Base-by-base conservation (phyloP, 805 yeast genomes). In the Wickerhamomyces bovis region DNA sequence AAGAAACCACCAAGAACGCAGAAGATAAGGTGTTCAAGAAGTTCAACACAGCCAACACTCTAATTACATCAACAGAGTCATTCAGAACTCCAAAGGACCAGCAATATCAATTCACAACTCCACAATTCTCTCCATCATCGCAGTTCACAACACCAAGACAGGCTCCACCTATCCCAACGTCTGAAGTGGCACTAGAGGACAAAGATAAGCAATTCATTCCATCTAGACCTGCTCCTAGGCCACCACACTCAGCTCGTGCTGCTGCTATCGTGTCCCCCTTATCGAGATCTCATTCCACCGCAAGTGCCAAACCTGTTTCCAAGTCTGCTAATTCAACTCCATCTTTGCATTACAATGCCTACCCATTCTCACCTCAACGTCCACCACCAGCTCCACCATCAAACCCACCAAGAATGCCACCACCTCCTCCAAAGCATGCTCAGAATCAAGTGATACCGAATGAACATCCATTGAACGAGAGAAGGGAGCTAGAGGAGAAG, bases 191-290 rank as follows among this genome's bases (percentile, higher is more conserved):
- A 8, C 25, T 44, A 26, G 54, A 47, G n/a, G 44, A 49, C 19
- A 54, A 46, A 28, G 77, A 67, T 45, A 58, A 54, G 23, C 80
- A 73, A 55, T 81, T 75, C 51, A 80, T 81, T 44, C 87, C 86
- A 4, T 74, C 79, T 44, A 69, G 87, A 51, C 86, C 87, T 0
- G 85, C 87, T 0, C 87, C 87, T 28, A 77, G 75, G 54, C 85
- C 86, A 11, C 77, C 76, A 4, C 60, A 55, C 31, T 43, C 44
- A 5, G 38, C 49, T 2, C 43, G 53, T 19, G 41, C 58, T 4
- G 50, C 61, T 30, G 50, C 46, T 20, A 48, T 58, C 22, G 56
- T 61, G 1, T 61, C 69, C 0, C 66, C 68, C 28, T 45, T 58
- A 26, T 54, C 60, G 13, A 56, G 60, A 43, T 45, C 48, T 5